Evolutionary conservation across 805 yeast species (phyloP).

Genomic region (Ogataea allantospora): DNA sequence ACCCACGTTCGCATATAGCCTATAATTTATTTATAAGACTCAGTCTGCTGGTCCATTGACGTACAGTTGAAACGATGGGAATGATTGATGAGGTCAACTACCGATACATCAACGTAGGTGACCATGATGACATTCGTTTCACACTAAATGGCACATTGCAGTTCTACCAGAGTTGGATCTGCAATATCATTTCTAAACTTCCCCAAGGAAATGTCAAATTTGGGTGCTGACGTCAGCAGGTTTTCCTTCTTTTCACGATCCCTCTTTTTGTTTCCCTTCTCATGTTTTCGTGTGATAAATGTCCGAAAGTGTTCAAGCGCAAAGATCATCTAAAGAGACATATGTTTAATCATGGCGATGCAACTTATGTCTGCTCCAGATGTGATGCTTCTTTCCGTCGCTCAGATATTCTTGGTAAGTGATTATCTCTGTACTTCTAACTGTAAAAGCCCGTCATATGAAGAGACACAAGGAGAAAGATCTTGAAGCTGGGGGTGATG

Average conservation of each 20-base stretch:
- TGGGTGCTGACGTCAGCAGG: neutral
- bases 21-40: too few relatives aligned
- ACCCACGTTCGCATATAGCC: too few relatives aligned
- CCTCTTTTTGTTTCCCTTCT: slow-evolving; percentile 5
- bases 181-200: too few relatives aligned
- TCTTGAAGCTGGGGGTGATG: slow-evolving; percentile 17
- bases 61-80: too few relatives aligned
- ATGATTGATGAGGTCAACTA: too few relatives aligned
- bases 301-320: slow-evolving; percentile 18
- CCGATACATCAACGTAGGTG: too few relatives aligned
- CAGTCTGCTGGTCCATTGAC: too few relatives aligned
- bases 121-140: too few relatives aligned
- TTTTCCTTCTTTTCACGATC: neutral
- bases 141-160: too few relatives aligned
- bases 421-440: neutral
- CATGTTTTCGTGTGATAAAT: slow-evolving; percentile 15
- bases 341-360: slow-evolving; percentile 15
- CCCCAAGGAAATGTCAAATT: too few relatives aligned
- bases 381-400: slow-evolving; percentile 16
- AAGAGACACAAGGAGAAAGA: slow-evolving; percentile 19
- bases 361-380: slow-evolving; percentile 9
- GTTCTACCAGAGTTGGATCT: too few relatives aligned
- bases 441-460: slow-evolving; percentile 17
- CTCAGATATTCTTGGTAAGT: slow-evolving; percentile 17
- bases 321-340: slow-evolving; percentile 21